A percentile compares a stretch with the other conserved stretches of the same genome.
Evolutionary conservation across 2,329 filamentous ascomycete species (phyloP).

Genomic region (Sarocladium strictum): DNA sequence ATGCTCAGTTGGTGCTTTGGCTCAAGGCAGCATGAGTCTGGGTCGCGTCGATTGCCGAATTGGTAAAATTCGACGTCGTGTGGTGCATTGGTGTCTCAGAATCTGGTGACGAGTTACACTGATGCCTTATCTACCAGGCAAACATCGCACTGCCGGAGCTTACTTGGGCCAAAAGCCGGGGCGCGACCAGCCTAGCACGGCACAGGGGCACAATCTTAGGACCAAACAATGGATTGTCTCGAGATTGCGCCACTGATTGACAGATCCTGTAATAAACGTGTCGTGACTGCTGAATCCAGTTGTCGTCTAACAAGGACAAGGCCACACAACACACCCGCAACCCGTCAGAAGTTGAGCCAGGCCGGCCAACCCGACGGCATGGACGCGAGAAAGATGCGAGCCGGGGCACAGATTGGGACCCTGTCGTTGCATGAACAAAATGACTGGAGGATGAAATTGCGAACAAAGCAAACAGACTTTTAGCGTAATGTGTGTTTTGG

Average conservation of each 20-base stretch:
- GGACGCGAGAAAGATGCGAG: neutral
- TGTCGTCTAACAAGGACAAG: too few species aligned
- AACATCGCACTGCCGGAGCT: neutral
- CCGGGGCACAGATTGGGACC: neutral
- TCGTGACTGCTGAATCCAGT: too few species aligned
- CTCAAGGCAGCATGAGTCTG: too few species aligned
- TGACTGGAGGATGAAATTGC: neutral
- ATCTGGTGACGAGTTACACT: slow-evolving; percentile 3
- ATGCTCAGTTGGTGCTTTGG: too few species aligned
- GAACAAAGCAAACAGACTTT: too few species aligned
- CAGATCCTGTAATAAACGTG: too few species aligned
- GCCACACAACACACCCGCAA: too few species aligned
- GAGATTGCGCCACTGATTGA: neutral
- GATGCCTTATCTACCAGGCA: neutral
- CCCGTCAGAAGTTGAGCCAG: too few species aligned
- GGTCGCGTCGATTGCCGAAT: slow-evolving; percentile 9
- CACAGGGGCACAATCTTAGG: neutral
- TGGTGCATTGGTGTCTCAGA: neutral
- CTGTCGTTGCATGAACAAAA: slow-evolving; percentile 4
- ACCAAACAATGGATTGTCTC: neutral
- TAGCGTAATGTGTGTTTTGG: too few species aligned
- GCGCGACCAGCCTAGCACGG: neutral
- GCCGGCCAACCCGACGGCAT: neutral
- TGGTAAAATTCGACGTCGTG: neutral
- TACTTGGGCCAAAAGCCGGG: neutral